Base-by-base conservation (phyloP, 352 stramenopile species). In the Phytopythium oedochilum region DNA sequence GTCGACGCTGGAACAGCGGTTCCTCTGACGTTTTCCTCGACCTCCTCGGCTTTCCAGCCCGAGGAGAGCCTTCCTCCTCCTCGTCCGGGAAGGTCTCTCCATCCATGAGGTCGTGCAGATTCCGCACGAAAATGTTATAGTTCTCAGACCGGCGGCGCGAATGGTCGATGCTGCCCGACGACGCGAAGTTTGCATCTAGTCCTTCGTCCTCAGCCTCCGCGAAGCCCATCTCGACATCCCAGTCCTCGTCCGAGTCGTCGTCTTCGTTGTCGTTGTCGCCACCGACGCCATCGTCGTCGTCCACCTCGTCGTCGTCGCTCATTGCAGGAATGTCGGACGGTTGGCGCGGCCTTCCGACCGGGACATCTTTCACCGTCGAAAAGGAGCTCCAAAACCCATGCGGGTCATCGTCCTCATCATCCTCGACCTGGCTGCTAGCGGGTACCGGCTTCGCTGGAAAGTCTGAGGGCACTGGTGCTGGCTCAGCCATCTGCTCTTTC, bases 191-290 rank as follows among this genome's bases (percentile, higher is more conserved):
- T 17, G 49, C 17, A 20, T 55, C 49, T 3, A 55, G 15, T 9
- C 47, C 57, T 3, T 70, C 40, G 0, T 63, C 53, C 26, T 56
- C 63, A 0, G 59, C 59, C 40, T 87, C 70, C 7, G 68, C 55
- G 45, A 92, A 89, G 34, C 82, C 82, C 59, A 92, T 89, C 68
- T 92, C 80, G 29, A 75, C 76, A 57, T 92, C 83, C 83, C 83
- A 92, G 59, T 92, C 77, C 47, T 84, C 73, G 23, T 84, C 73
- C 5, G 78, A 72, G 5, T 75, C 42, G 11, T 66, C 52, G 10
- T 67, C 63, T n/a, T 65, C 55, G 2, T 49, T 20, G 5, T 60
- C 45, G 18, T 48, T 65, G 15, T 55, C 48, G 2, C 40, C 44
- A 28, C 58, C 46, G 1, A 29, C 40, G 6, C 20, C 43, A 35